A percentile compares a stretch with the other conserved stretches of the same genome.
Conservation (phyloP, 768 basidiomycete species). For the Thelephora aurantiotincta region DNA sequence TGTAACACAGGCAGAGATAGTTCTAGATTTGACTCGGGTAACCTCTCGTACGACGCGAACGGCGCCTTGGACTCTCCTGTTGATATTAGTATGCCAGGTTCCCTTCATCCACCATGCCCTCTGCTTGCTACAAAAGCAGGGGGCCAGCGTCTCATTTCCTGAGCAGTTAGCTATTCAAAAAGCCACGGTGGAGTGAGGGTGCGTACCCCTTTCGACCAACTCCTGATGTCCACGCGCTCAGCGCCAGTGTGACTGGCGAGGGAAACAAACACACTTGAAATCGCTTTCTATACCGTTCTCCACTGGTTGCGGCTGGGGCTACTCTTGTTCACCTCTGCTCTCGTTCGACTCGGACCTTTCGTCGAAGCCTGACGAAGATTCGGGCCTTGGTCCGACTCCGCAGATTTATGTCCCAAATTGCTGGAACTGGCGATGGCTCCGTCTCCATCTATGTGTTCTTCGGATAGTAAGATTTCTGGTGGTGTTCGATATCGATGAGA, state of each 20-base stretch:
- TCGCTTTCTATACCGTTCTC: slow-evolving; percentile 32
- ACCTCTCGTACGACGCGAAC: slow-evolving; percentile 81
- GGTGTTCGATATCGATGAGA: no score
- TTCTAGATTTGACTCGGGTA: slow-evolving; percentile 84
- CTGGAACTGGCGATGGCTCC: no score
- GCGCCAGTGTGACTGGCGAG: not conserved
- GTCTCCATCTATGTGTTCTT: no score
- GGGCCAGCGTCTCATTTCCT: slow-evolving; percentile 39
- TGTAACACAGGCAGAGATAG: slow-evolving; percentile 74
- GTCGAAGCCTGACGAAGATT: not conserved
- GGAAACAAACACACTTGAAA: slow-evolving; percentile 26
- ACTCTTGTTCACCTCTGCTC: not conserved
- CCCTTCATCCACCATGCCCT: slow-evolving; percentile 67
- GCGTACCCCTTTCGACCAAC: slow-evolving; percentile 40
- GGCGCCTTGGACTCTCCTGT: slow-evolving; percentile 49
- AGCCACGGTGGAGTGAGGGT: not conserved
- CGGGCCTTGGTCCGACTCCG: no score
- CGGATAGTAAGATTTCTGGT: no score
- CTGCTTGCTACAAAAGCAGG: slow-evolving; percentile 53
- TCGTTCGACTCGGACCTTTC: slow-evolving; percentile 1
- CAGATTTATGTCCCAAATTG: no score
- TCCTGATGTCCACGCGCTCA: slow-evolving; percentile 37
- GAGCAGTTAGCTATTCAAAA: not conserved
- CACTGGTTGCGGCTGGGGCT: not conserved
- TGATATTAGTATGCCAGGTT: slow-evolving; percentile 81